Evolutionary conservation across 2,329 filamentous ascomycete species (phyloP), one percentile per base, ranked within the genome.

Genomic region (Pseudocercospora musae): DNA sequence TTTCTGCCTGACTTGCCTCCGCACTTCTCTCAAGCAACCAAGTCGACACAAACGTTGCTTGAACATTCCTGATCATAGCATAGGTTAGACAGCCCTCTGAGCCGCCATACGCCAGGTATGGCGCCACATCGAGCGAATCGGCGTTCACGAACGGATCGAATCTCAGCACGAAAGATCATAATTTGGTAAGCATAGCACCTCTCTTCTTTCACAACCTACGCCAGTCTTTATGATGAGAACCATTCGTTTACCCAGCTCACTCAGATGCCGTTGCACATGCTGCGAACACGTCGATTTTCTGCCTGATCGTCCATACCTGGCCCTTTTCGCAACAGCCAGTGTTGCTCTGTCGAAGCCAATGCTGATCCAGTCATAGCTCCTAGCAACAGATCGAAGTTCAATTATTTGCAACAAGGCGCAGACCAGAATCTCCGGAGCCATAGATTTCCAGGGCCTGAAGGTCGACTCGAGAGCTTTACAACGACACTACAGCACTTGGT

Each of bases 211-310:
- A n/a, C n/a, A n/a, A n/a, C n/a, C n/a, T n/a, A n/a, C n/a, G n/a
- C n/a, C n/a, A n/a, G n/a, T n/a, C n/a, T n/a, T n/a, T n/a, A n/a
- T 54, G 58, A 60, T 57, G 58, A 60, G 40, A 60, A 60, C 42
- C 49, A 44, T 49, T 56, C 58, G 58, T 60, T 60, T 52, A 60
- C 58, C 58, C 58, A 60, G 58, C 58, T 60, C 58, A 60, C 58
- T 60, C 58, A 60, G 52, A 60, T 60, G 58, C 58, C 52, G 57
- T 23, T 37, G 58, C 58, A 59, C 21, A 59, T 59, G 49, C 56
- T 62, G 60, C 56, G 55, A 62, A 58, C 40, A 57, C 57, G 49
- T 37, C 40, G 29, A 48, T 15, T 23, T 15, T 21, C 33, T 49
- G 42, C 42, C 48, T 52, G 48, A 52, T 29, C 15, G 13, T 56